Evolutionary conservation across 371 early-diverging fungal genomes (phyloP).

Genomic region (Mortierella sp.): DNA sequence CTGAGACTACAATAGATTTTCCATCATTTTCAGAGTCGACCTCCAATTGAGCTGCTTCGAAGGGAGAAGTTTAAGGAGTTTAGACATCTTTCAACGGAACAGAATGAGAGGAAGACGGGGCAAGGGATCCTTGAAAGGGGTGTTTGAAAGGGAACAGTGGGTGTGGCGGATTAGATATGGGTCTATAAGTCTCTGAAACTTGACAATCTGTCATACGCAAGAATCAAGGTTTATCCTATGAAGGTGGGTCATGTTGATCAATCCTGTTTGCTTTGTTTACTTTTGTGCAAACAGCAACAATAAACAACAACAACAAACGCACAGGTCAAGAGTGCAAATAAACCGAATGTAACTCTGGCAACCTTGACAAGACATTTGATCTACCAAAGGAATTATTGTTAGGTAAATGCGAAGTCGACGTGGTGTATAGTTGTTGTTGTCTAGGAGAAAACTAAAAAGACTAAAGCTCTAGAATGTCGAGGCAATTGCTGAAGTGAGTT

Average conservation of each 20-base stretch:
- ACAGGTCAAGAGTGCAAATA: background rate
- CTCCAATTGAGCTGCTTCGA: background rate
- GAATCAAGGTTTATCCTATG: background rate
- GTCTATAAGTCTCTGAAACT: background rate
- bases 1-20: background rate
- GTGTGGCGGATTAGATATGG: background rate
- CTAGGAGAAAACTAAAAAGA: background rate
- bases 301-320: constrained; percentile 10
- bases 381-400: too few species aligned
- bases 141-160: too few species aligned
- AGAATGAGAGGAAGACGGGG: background rate
- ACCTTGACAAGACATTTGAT: background rate
- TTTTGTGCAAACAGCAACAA: background rate
- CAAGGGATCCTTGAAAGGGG: too few species aligned
- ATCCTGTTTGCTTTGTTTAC: background rate
- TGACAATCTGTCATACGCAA: background rate
- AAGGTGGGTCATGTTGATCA: background rate
- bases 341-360: background rate
- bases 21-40: background rate
- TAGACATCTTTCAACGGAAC: background rate
- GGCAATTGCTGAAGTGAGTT: background rate
- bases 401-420: background rate
- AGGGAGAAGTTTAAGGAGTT: background rate
- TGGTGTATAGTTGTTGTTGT: background rate
- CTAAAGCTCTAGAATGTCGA: background rate